phyloP scores from a whole-genome alignment of 2,329 filamentous ascomycete species.

The Ploettnerulaceae sp. region DNA sequence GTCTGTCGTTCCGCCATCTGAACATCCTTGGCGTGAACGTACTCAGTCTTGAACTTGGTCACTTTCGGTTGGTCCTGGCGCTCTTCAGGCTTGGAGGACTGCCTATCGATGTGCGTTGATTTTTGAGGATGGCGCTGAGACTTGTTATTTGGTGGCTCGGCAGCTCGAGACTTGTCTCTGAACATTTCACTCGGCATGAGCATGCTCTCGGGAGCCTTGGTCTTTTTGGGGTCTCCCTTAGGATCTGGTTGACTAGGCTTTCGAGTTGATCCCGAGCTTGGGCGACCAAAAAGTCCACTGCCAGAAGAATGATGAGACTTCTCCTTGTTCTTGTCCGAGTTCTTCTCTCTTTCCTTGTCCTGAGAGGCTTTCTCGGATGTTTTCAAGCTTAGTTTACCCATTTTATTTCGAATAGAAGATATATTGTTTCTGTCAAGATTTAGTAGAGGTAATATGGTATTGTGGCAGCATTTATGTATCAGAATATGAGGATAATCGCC shows the following conservation, averaged over 20 bases:
- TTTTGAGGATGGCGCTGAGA: neutral
- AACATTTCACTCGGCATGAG: neutral
- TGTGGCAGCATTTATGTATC: too few relatives aligned
- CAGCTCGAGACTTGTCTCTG: too few relatives aligned
- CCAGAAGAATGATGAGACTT: neutral
- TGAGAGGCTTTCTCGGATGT: neutral
- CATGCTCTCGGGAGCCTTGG: neutral
- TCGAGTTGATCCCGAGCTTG: neutral
- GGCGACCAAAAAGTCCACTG: too few relatives aligned
- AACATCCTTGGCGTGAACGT: neutral
- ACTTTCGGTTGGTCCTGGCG: neutral
- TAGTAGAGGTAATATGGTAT: neutral
- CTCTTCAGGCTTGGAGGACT: neutral
- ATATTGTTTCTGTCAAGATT: neutral
- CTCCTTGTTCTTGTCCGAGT: neutral
- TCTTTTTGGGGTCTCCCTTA: neutral
- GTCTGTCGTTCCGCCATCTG: slow-evolving; percentile 3
- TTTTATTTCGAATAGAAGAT: neutral
- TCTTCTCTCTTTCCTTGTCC: too few relatives aligned
- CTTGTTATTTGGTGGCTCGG: too few relatives aligned
- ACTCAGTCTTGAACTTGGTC: neutral
- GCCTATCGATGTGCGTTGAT: neutral
- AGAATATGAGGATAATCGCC: too few relatives aligned
- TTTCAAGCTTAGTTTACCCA: too few relatives aligned
- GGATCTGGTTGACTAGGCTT: too few relatives aligned